phyloP scores from a whole-genome alignment of 768 basidiomycete genomes.

The Leccinum barrowsii region DNA sequence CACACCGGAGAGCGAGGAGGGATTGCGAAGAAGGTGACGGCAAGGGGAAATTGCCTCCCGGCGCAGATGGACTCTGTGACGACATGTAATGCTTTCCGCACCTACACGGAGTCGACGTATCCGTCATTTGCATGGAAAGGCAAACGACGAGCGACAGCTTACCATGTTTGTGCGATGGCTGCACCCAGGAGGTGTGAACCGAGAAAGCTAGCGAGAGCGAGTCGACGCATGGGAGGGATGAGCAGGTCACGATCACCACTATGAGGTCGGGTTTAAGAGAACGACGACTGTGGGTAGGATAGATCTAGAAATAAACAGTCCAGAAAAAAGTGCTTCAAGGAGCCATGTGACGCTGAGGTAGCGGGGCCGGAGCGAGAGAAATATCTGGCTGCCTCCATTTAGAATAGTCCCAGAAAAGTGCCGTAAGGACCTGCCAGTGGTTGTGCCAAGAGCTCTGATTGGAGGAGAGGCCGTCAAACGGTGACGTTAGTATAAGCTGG shows the following conservation, averaged over 20 bases:
- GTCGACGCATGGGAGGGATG: conserved; percentile 13
- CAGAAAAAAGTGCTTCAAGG: background rate
- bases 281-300: background rate
- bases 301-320: background rate
- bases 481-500: too few species aligned
- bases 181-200: conserved; percentile 11
- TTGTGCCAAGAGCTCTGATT: too few species aligned
- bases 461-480: too few species aligned
- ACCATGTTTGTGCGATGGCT: conserved; percentile 31
- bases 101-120: conserved; percentile 31
- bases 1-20: conserved; percentile 57
- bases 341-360: background rate
- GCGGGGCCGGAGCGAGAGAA: too few species aligned
- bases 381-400: too few species aligned
- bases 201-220: conserved; percentile 5
- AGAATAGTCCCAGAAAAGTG: too few species aligned
- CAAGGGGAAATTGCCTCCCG: conserved; percentile 49
- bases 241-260: too few species aligned
- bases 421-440: too few species aligned
- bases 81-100: conserved; percentile 56
- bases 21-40: conserved; percentile 37
- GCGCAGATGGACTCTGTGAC: conserved; percentile 37
- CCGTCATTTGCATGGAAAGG: background rate
- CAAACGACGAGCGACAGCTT: background rate
- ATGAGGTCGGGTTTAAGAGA: background rate